phyloP scores from a whole-genome alignment of 169 alveolate genomes.

The Plasmodium gaboni region DNA sequence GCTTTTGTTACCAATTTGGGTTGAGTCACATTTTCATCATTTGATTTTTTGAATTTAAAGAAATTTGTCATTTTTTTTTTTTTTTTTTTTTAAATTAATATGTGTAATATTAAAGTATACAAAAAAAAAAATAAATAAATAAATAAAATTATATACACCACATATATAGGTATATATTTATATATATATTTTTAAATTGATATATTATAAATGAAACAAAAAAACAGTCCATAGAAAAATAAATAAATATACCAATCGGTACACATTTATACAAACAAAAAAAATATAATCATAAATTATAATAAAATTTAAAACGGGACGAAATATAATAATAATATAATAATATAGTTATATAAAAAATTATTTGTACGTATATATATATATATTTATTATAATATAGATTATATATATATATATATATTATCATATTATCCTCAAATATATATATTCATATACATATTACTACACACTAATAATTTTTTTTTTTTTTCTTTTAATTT shows the following conservation, averaged over 20 bases:
- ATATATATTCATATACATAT: too few species aligned
- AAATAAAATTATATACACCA: not conserved
- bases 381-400: not conserved
- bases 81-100: not conserved
- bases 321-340: not conserved
- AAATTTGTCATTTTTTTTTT: slow-evolving; percentile 47
- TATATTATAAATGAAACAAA: not conserved
- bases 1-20: slow-evolving; percentile 75
- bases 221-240: not conserved
- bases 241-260: not conserved
- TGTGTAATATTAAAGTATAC: not conserved
- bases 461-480: too few species aligned
- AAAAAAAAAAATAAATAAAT: not conserved
- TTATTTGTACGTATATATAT: not conserved
- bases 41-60: slow-evolving; percentile 49
- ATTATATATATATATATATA: not conserved
- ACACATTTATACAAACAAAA: not conserved
- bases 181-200: not conserved
- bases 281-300: not conserved
- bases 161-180: not conserved
- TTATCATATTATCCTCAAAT: not conserved
- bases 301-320: not conserved
- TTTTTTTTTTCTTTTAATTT: too few species aligned
- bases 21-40: slow-evolving; percentile 69
- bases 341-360: not conserved